Base-by-base conservation (phyloP, 2,329 filamentous ascomycete genomes). In the Alternaria longipes region DNA sequence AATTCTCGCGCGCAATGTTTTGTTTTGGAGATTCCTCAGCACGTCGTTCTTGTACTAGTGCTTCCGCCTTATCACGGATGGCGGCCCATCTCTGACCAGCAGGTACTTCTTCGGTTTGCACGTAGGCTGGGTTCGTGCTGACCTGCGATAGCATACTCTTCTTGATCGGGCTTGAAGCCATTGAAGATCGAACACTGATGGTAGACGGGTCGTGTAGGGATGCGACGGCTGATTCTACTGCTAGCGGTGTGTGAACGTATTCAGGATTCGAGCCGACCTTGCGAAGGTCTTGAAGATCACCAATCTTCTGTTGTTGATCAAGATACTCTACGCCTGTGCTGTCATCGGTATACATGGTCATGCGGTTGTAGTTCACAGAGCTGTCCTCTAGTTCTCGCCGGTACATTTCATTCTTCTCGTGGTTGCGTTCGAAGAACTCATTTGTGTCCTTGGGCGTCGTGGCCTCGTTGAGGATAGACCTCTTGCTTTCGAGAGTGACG, bases 151-250 rank as follows among this genome's bases (percentile, higher is more conserved):
- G 60, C 38, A 55, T 67, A 49, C 66, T 75, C 66, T 71, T 72
- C 57, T 62, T 69, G 34, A 65, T 51, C 1, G 61, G 66, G 54
- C 64, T 74, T 46, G 65, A 71, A 2, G 73, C 64, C 16, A 55
- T 52, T 18, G 78, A 80, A 2, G 79, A 80, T 11, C 73, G 77
- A 46, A 79, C 73, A 45, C 81, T 94, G 54, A 97, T 75, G 12
- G 90, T 86, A 2, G 93, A 96, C 0, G 93, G 94, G 18, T 93
- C 92, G 69, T 95, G 90, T 7, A 98, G 83, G 16, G 94, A 97
- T 8, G 94, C 94, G 11, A 98, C 94, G 9, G 91, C 91, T 14
- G 94, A 97, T 78, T 97, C 94, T 0, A 97, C 89, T 2, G 87
- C 92, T 34, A 89, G 74, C 2, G 87, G 88, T 1, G 87, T 89